Conservation (phyloP, 2,329 filamentous ascomycete species). For the Trichoderma sp. region DNA sequence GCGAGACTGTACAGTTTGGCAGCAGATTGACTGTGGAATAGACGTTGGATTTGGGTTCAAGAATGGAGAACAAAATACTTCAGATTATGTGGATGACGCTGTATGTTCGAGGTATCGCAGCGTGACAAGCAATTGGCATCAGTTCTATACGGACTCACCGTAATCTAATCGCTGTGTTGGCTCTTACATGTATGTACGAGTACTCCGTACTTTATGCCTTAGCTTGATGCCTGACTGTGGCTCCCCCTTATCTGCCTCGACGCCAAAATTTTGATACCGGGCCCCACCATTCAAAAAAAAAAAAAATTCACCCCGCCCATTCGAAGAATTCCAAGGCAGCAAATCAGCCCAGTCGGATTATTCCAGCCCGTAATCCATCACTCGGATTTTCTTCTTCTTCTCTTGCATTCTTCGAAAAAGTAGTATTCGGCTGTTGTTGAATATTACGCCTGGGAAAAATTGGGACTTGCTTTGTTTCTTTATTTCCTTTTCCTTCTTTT, state of each 20-base stretch:
- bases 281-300: slow-evolving; percentile 43
- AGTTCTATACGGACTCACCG: not conserved
- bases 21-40: not conserved
- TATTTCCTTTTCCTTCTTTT: slow-evolving; percentile 12
- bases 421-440: slow-evolving; percentile 21
- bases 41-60: no score
- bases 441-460: slow-evolving; percentile 12
- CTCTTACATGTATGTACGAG: not conserved
- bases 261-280: slow-evolving; percentile 38
- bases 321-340: slow-evolving; percentile 24
- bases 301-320: slow-evolving; percentile 43
- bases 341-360: slow-evolving; percentile 5
- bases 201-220: slow-evolving; percentile 33
- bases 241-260: slow-evolving; percentile 20
- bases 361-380: not conserved
- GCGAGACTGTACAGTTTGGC: not conserved
- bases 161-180: not conserved
- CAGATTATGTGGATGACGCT: not conserved
- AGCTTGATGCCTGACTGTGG: slow-evolving; percentile 37
- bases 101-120: not conserved
- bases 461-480: slow-evolving; percentile 23
- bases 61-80: not conserved
- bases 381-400: slow-evolving; percentile 21
- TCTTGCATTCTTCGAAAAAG: not conserved
- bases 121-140: not conserved